Conservation (phyloP, 441 rosid species). For the Gossypium schwendimanii region DNA sequence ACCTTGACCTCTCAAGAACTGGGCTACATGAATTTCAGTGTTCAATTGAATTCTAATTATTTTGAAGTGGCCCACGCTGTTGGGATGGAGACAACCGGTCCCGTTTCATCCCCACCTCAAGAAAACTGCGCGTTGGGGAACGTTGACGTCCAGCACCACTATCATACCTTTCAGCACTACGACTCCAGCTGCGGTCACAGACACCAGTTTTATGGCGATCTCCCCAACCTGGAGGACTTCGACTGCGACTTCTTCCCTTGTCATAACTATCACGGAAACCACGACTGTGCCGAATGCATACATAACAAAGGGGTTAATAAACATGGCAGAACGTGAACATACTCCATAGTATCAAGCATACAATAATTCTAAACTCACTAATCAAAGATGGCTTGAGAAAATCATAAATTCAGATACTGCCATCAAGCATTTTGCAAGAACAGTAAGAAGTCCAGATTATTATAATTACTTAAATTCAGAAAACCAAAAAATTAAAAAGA, state of each 20-base stretch:
- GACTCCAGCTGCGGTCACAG: conserved; percentile 41
- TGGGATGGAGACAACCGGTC: conserved; percentile 17
- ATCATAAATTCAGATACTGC: neutral
- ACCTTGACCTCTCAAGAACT: neutral
- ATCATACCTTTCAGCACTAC: conserved; percentile 52
- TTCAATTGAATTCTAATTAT: neutral
- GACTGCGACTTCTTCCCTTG: conserved; percentile 22
- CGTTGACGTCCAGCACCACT: conserved; percentile 23
- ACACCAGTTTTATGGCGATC: conserved; percentile 25
- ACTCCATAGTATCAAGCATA: neutral
- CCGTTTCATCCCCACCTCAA: conserved; percentile 64
- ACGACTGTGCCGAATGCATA: conserved; percentile 33
- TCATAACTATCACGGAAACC: conserved; percentile 27
- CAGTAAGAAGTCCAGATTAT: neutral
- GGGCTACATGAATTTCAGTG: conserved; percentile 9
- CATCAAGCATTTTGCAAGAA: neutral
- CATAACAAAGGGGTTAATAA: neutral
- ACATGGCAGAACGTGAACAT: neutral
- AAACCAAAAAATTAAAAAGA: neutral
- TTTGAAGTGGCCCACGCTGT: conserved; percentile 7
- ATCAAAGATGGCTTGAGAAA: neutral
- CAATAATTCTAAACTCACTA: neutral
- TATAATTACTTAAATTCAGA: neutral
- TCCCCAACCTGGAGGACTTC: conserved; percentile 36
- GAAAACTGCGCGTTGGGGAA: conserved; percentile 44